These are phyloP conservation scores for Lichtheimia ornata DNA, from an alignment of 371 early-diverging fungal genomes.

Conservation along the genomic window DNA sequence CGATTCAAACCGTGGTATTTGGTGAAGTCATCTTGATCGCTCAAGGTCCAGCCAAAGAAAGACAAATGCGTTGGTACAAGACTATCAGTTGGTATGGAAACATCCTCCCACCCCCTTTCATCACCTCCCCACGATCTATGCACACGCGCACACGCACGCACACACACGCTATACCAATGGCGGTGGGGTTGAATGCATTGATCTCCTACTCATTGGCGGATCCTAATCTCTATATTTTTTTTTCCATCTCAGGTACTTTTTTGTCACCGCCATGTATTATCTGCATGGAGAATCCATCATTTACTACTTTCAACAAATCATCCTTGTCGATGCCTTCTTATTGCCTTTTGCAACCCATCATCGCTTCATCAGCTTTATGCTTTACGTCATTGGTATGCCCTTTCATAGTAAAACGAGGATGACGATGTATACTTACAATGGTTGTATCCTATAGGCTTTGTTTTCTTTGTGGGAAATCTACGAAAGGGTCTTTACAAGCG, in stretches of 20 bases:
- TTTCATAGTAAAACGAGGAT: background rate
- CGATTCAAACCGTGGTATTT: slow-evolving; percentile 70
- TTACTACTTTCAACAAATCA: slow-evolving; percentile 78
- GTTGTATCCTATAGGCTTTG: slow-evolving; percentile 74
- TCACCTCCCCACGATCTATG: no score
- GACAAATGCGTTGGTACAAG: slow-evolving; percentile 89
- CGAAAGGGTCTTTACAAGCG: slow-evolving; percentile 85
- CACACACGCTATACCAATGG: no score
- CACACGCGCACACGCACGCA: no score
- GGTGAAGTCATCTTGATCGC: slow-evolving; percentile 92
- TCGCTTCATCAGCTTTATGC: slow-evolving; percentile 88
- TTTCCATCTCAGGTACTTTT: slow-evolving; percentile 56
- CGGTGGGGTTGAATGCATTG: background rate
- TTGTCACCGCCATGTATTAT: slow-evolving; percentile 86
- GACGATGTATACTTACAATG: background rate
- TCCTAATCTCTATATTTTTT: no score
- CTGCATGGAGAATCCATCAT: slow-evolving; percentile 93
- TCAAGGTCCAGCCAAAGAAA: slow-evolving; percentile 81
- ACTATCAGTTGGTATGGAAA: slow-evolving; percentile 77
- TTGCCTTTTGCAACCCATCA: slow-evolving; percentile 90
- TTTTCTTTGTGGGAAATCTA: slow-evolving; percentile 91
- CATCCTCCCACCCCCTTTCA: no score
- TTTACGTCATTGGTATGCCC: slow-evolving; percentile 76
- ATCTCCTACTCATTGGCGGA: no score
- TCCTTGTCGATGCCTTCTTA: slow-evolving; percentile 81